Evolutionary conservation across 306 rosid genomes (phyloP).

Genomic region (Bauhinia variegata): DNA sequence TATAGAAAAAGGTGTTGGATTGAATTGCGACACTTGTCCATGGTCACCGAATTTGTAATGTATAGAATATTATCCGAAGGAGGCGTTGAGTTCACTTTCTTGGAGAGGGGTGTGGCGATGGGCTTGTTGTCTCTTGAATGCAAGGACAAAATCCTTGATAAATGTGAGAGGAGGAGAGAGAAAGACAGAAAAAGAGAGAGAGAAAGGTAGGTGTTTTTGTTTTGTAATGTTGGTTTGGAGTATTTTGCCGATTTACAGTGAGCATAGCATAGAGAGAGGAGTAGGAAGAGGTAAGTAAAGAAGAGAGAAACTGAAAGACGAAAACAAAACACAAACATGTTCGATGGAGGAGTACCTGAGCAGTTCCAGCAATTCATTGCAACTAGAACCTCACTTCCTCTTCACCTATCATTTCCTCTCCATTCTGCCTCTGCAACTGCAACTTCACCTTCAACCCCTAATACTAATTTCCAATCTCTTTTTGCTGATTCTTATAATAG

Average conservation of each 20-base stretch:
- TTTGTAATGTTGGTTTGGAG: slow-evolving; percentile 50
- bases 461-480: slow-evolving; percentile 29
- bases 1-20: slow-evolving; percentile 40
- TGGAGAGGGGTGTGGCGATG: slow-evolving; percentile 74
- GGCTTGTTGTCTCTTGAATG: slow-evolving; percentile 56
- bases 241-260: slow-evolving; percentile 62
- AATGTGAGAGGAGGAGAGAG: slow-evolving; percentile 55
- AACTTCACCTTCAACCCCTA: slow-evolving; percentile 31
- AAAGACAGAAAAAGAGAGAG: slow-evolving; percentile 27
- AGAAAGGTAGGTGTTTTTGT: slow-evolving; percentile 35
- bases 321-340: slow-evolving; percentile 55
- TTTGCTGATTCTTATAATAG: slow-evolving; percentile 44
- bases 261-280: not conserved
- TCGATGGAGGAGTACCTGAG: slow-evolving; percentile 89
- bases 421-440: slow-evolving; percentile 28
- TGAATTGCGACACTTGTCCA: slow-evolving; percentile 28
- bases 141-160: slow-evolving; percentile 75
- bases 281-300: slow-evolving; percentile 36
- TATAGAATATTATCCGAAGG: slow-evolving; percentile 30
- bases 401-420: slow-evolving; percentile 67
- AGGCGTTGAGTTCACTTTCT: slow-evolving; percentile 82
- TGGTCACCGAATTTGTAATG: slow-evolving; percentile 24
- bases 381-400: slow-evolving; percentile 58
- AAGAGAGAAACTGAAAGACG: slow-evolving; percentile 28
- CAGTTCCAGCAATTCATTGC: slow-evolving; percentile 90